Evolutionary conservation across 2,329 filamentous ascomycete genomes (phyloP).

Genomic region (Diplocarpon rosae): DNA sequence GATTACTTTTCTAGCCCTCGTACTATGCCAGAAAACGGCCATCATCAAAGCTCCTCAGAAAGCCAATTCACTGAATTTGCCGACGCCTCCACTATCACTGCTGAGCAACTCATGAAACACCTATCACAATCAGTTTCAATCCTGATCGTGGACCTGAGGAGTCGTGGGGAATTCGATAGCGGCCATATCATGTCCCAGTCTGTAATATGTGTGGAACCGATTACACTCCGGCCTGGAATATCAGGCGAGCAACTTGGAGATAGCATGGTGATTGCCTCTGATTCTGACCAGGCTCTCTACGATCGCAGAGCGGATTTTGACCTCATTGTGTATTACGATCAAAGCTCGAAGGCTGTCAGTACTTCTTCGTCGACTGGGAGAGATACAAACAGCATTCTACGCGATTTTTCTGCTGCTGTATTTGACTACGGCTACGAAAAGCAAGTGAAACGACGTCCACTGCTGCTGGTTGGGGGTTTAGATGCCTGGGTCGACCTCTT

Average conservation of each 20-base stretch:
- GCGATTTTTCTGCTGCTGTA: conserved; percentile 67
- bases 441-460: conserved; percentile 60
- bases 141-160: conserved; percentile 76
- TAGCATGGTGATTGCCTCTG: conserved; percentile 58
- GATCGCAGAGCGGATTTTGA: conserved; percentile 66
- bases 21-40: conserved; percentile 6
- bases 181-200: conserved; percentile 79
- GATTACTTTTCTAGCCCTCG: conserved; percentile 19
- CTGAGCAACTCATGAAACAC: conserved; percentile 60
- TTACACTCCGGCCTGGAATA: conserved; percentile 57
- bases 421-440: conserved; percentile 75
- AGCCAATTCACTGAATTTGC: conserved; percentile 10
- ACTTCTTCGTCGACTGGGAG: conserved; percentile 31
- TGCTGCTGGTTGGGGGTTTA: conserved; percentile 71
- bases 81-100: conserved; percentile 25
- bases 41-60: conserved; percentile 3
- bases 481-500: conserved; percentile 81
- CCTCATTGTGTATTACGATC: conserved; percentile 83
- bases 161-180: conserved; percentile 69
- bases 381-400: conserved; percentile 44
- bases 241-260: conserved; percentile 53
- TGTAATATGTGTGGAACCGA: conserved; percentile 84
- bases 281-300: conserved; percentile 67
- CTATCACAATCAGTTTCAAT: conserved; percentile 52
- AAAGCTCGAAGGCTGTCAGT: conserved; percentile 37